Base-by-base conservation (phyloP, 2,329 filamentous ascomycete species). In the Exophiala spinifera region DNA sequence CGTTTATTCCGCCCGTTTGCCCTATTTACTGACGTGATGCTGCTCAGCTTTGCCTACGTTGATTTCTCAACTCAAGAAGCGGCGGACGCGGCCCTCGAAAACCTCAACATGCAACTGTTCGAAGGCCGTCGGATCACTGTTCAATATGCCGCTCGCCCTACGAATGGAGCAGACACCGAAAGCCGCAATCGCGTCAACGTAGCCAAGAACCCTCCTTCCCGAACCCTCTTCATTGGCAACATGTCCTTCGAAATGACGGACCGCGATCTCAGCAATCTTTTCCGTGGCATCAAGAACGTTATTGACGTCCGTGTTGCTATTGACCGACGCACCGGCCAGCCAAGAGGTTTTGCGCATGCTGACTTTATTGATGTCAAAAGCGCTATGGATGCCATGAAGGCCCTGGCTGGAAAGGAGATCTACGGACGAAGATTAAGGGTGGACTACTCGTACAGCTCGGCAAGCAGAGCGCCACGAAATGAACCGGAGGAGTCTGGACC, bases 241-340 rank as follows among this genome's bases (percentile, higher is more conserved):
- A 83, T 96, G 72, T 85, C 88, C 10, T 94, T 88, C 67, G 88
- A 95, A 73, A 87, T 91, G 75, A 88, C 87, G 7, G 90, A 95
- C 67, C 81, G 82, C 50, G 90, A 95, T 65, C 77, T 96, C 50
- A 91, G 91, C 72, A 79, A 84, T 49, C 72, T 95, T 21, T 92
- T 95, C 79, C 76, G 79, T 54, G 79, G 83, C 20, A 76, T 95
- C 56, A 75, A 79, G 46, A 86, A 88, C 68, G 79, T 92, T 45
- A 73, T 79, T 50, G 88, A 91, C 65, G 84, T 95, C 45, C 84
- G 91, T 57, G 86, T 95, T 52, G 87, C 90, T 48, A 87, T 94
- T 64, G 89, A 95, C 72, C 82, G 88, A 64, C 79, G 84, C 61
- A 91, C 88, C 5, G 90, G 90, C 43, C 86, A 88, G 73, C 87